A percentile compares a stretch with the other conserved stretches of the same genome.
Evolutionary conservation across 2,329 filamentous ascomycete species (phyloP).

Genomic region (Curvularia spicifera): DNA sequence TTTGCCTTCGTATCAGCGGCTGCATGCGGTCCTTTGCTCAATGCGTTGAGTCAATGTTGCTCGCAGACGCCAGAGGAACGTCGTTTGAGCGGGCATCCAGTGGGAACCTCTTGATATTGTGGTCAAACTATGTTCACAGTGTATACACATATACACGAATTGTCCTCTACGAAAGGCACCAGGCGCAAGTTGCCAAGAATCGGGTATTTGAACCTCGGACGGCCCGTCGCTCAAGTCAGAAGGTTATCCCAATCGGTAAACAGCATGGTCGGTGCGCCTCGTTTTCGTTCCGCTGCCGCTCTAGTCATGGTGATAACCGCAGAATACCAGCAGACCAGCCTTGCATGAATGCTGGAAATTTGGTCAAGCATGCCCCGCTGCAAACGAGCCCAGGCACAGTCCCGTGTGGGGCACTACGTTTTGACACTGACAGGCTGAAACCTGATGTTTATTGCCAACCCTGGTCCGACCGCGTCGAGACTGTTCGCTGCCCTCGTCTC

Average conservation of each 20-base stretch:
- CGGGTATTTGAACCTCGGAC: neutral
- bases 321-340: neutral
- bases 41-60: neutral
- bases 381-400: neutral
- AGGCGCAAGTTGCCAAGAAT: neutral
- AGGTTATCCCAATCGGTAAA: neutral
- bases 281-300: neutral
- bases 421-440: constrained; percentile 4
- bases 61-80: neutral
- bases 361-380: neutral
- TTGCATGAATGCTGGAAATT: constrained; percentile 3
- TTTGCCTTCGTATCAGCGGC: neutral
- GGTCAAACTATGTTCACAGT: neutral
- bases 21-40: neutral
- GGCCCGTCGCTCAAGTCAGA: neutral
- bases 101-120: neutral
- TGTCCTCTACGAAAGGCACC: neutral
- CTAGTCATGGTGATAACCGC: neutral
- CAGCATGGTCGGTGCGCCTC: neutral
- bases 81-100: neutral
- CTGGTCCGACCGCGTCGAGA: neutral
- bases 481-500: neutral
- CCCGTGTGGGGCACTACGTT: neutral
- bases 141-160: neutral
- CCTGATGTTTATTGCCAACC: constrained; percentile 6